These are phyloP conservation scores for Pulveroboletus sp. DNA, from an alignment of 768 basidiomycete species.

Conservation along the genomic window DNA sequence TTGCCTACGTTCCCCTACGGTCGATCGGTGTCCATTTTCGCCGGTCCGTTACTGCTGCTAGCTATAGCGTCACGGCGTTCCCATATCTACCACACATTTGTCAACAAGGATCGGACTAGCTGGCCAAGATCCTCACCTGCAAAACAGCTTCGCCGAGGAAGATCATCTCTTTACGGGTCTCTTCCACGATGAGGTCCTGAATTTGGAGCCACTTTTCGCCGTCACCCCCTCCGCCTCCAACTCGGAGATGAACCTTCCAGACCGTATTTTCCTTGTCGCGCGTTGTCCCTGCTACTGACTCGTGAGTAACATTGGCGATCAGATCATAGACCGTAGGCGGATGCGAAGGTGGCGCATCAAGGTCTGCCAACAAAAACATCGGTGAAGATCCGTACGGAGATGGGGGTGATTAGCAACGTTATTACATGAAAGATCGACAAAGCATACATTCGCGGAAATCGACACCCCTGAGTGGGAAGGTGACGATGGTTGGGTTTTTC, in stretches of 20 bases:
- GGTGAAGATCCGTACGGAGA: slow-evolving; percentile 25
- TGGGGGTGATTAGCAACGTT: slow-evolving; percentile 19
- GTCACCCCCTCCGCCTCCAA: slow-evolving; percentile 72
- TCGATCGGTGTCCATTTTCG: slow-evolving; percentile 34
- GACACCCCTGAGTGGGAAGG: slow-evolving; percentile 90
- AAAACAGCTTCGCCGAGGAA: slow-evolving; percentile 95
- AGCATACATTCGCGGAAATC: slow-evolving; percentile 89
- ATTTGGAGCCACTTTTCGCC: slow-evolving; percentile 95
- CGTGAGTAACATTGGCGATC: slow-evolving; percentile 92
- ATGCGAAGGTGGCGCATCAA: slow-evolving; percentile 64
- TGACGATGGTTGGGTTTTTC: slow-evolving; percentile 98
- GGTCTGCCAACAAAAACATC: slow-evolving; percentile 48
- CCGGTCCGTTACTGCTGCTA: slow-evolving; percentile 13
- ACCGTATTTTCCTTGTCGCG: slow-evolving; percentile 87
- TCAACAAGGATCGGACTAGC: slow-evolving; percentile 8
- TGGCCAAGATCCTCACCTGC: slow-evolving; percentile 54
- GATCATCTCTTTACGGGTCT: slow-evolving; percentile 97
- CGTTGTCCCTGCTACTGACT: slow-evolving; percentile 94
- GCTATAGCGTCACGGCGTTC: slow-evolving; percentile 43
- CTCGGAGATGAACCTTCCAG: slow-evolving; percentile 89
- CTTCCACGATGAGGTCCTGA: slow-evolving; percentile 94
- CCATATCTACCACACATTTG: slow-evolving; percentile 50
- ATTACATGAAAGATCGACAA: slow-evolving; percentile 20
- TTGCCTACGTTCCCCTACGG: slow-evolving; percentile 9
- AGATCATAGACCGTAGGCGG: slow-evolving; percentile 83